Base-by-base conservation (phyloP, 495 filamentous ascomycete species). In the Aspergillus cristatus region DNA sequence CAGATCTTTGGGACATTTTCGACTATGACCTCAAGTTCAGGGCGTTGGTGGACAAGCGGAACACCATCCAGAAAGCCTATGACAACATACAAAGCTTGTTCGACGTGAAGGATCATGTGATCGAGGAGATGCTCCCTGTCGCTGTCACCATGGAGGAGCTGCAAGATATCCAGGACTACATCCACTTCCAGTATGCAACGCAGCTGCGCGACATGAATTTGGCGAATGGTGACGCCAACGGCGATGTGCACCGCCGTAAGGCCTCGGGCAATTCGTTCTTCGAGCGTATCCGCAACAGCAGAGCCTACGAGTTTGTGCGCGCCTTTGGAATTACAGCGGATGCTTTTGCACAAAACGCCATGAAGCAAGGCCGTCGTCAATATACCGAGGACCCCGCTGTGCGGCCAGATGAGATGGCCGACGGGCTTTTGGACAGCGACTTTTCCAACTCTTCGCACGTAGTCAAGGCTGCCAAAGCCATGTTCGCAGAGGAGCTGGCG, bases 11-110 rank as follows among this genome's bases (percentile, higher is more conserved):
- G 91, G 79, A 85, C 14, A 83, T 97, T 33, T 76, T 96, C 34
- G 91, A 97, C 50, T 70, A 91, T 33, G 91, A 98, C 51, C 78
- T 96, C 47, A 94, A 93, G 53, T 98, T 88, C 66, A 76, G 86
- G 36, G 88, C 88, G 2, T 67, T 97, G 31, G 63, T 89, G 28
- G 88, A 96, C 47, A 96, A 94, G 62, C 79, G 91, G 14, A 84
- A 83, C 36, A 74, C 80, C 11, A 75, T 97, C 14, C 79, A 90
- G 45, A 81, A 71, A 40, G 78, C 78, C 4, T 87, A 83, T 40
- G 78, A 86, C 12, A 82, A 74, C 36, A 58, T 98, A 8, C 80
- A 79, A 41, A 61, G 59, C 4, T 49, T 65, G 3, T 65, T 63
- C 18, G 68, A 58, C 3, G 56, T 80, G 14, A 47, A 60, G 8